Conservation (phyloP, 768 basidiomycete genomes). For the Tephrocybe sp. region DNA sequence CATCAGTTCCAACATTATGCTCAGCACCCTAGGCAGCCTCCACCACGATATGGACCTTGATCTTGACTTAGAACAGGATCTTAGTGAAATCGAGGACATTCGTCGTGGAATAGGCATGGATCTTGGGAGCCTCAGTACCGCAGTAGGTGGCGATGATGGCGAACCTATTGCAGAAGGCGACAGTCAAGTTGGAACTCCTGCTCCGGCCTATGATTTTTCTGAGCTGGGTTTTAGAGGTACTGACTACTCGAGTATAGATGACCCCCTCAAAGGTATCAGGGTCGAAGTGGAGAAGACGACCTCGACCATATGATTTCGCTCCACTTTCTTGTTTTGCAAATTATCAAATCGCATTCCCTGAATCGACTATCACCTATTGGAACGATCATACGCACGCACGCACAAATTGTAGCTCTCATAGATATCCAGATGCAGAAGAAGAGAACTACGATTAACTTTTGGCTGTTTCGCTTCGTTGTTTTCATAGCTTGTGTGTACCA, state of each 20-base stretch:
- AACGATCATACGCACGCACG: constrained; percentile 11
- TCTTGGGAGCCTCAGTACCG: constrained; percentile 49
- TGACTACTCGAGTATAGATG: constrained; percentile 29
- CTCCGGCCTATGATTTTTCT: constrained; percentile 52
- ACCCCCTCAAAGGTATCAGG: constrained; percentile 45
- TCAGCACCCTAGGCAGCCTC: constrained; percentile 65
- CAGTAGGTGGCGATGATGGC: constrained; percentile 51
- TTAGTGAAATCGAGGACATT: constrained; percentile 60
- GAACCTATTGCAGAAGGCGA: constrained; percentile 49
- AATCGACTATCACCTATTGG: constrained; percentile 4
- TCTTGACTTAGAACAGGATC: constrained; percentile 48
- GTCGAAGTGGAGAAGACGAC: constrained; percentile 65
- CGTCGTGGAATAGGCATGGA: constrained; percentile 54
- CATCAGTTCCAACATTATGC: constrained; percentile 60
- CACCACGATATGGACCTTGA: constrained; percentile 48
- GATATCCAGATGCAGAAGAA: constrained; percentile 10
- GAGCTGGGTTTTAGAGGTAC: constrained; percentile 46
- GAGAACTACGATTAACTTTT: constrained; percentile 1
- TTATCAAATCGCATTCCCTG: not conserved
- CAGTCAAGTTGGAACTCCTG: constrained; percentile 44
- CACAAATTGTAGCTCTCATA: not conserved
- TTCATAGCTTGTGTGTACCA: constrained; percentile 10
- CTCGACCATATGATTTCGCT: constrained; percentile 39
- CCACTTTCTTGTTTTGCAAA: constrained; percentile 17
- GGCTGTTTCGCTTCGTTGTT: constrained; percentile 2